Evolutionary conservation across 1,284 basidiomycete genomes (phyloP).

Genomic region (Moesziomyces antarcticus): DNA sequence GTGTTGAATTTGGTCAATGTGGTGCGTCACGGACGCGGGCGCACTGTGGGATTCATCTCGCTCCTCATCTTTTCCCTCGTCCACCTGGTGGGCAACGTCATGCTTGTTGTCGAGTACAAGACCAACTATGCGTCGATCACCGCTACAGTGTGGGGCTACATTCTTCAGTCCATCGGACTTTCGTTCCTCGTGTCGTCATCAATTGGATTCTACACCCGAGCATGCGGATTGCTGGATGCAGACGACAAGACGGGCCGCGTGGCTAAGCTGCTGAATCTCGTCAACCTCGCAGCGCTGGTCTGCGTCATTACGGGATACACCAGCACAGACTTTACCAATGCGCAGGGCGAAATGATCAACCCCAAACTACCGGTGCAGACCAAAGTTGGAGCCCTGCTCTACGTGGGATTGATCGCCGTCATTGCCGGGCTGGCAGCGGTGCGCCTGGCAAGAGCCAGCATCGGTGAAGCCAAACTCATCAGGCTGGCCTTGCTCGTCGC

Average conservation of each 20-base stretch:
- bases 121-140: slow-evolving; percentile 6
- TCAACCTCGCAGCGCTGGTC: slow-evolving; percentile 29
- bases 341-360: neutral
- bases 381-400: slow-evolving; percentile 20
- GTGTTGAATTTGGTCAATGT: slow-evolving; percentile 20
- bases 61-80: slow-evolving; percentile 28
- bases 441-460: neutral
- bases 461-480: slow-evolving; percentile 5
- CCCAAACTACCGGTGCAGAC: slow-evolving; percentile 8
- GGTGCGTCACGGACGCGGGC: slow-evolving; percentile 18
- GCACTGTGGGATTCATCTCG: slow-evolving; percentile 24
- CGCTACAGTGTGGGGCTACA: slow-evolving; percentile 14
- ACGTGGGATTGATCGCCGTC: slow-evolving; percentile 11
- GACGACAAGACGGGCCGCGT: neutral
- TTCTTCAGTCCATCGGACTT: slow-evolving; percentile 25
- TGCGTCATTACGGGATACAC: slow-evolving; percentile 30
- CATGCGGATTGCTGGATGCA: neutral
- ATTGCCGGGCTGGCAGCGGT: neutral
- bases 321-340: slow-evolving; percentile 4
- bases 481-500: neutral
- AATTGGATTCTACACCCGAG: slow-evolving; percentile 21
- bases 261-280: slow-evolving; percentile 14
- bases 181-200: slow-evolving; percentile 18
- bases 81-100: slow-evolving; percentile 26
- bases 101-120: slow-evolving; percentile 17